Evolutionary conservation across 2,329 filamentous ascomycete genomes (phyloP), one percentile per base, ranked within the genome.

Genomic region (Sporothrix phasma): DNA sequence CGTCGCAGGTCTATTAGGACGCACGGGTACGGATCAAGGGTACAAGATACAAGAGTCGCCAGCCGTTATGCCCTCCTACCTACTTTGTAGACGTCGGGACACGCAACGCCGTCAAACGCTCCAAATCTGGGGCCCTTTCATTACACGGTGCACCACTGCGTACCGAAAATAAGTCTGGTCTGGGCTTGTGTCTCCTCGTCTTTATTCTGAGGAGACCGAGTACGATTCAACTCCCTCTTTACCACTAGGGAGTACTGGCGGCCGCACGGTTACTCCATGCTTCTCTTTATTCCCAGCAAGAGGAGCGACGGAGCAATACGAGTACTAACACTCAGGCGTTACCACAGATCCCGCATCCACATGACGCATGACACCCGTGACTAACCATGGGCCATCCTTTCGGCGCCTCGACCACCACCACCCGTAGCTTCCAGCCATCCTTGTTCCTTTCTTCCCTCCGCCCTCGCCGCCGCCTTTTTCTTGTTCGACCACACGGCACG

Each of bases 341-440:
- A 29, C 45, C 54, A 51, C 51, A 60, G 64, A 67, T 67, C 66
- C 66, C 64, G 34, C 31, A 37, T 51, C 61, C 56, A 67, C 60
- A 66, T 67, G 66, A 65, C 66, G 64, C 64, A 65, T 62, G 61
- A 58, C 60, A 61, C 64, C 31, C 49, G 43, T 24, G 60, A 29
- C 47, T 54, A 58, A 37, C 29, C 49, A 37, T n/a, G n/a, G n/a
- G n/a, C n/a, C n/a, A 64, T 22, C 47, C 41, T 62, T 60, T 43
- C 47, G 53, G 17, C 46, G 26, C 22, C 22, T 31, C 31, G 19
- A 29, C 41, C 24, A 10, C 43, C 45, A 11, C 26, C 61, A 49
- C n/a, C n/a, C n/a, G n/a, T n/a, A 60, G 45, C 61, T 56, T 62
- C 51, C 63, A 56, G 34, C 53, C 53, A 56, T 26, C 64, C 47